Percentiles rank a stretch among this genome's conserved stretches.
phyloP scores from a whole-genome alignment of 768 basidiomycete species.

The Amanita jacksonii region DNA sequence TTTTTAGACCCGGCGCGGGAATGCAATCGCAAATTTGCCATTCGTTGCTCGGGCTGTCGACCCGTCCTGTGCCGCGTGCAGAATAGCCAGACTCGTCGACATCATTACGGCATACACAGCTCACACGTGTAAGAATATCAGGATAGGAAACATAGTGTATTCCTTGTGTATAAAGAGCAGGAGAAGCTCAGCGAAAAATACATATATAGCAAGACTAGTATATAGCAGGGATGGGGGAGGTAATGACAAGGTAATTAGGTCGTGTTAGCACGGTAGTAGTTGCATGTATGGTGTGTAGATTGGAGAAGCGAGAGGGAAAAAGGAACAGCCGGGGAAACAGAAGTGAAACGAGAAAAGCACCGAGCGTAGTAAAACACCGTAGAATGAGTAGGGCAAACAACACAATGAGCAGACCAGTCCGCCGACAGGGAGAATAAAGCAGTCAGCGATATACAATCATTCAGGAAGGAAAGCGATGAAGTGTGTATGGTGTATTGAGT shows the following conservation, averaged over 20 bases:
- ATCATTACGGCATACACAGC: neutral
- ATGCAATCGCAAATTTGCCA: too few relatives aligned
- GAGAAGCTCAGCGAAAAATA: slow-evolving; percentile 8
- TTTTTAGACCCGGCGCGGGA: too few relatives aligned
- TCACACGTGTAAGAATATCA: neutral
- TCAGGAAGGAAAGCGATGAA: neutral
- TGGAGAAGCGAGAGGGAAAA: neutral
- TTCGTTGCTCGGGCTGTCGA: too few relatives aligned
- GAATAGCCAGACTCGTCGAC: neutral
- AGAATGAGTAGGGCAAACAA: neutral
- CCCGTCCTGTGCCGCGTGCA: too few relatives aligned
- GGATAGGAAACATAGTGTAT: neutral
- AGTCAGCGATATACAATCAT: neutral
- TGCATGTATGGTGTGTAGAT: neutral
- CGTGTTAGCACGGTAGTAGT: neutral
- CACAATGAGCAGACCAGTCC: neutral
- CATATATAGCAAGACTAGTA: slow-evolving; percentile 9
- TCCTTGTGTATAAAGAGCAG: slow-evolving; percentile 3
- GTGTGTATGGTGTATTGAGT: neutral
- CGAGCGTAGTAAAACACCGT: slow-evolving; percentile 1
- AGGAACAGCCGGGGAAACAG: neutral
- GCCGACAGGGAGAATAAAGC: neutral
- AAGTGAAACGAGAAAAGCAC: neutral
- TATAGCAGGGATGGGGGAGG: slow-evolving; percentile 3
- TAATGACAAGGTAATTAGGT: neutral